Percentiles rank a stretch among this genome's conserved stretches.
Conservation (phyloP, 179 eudicot genomes). For the Patellifolia procumbens region DNA sequence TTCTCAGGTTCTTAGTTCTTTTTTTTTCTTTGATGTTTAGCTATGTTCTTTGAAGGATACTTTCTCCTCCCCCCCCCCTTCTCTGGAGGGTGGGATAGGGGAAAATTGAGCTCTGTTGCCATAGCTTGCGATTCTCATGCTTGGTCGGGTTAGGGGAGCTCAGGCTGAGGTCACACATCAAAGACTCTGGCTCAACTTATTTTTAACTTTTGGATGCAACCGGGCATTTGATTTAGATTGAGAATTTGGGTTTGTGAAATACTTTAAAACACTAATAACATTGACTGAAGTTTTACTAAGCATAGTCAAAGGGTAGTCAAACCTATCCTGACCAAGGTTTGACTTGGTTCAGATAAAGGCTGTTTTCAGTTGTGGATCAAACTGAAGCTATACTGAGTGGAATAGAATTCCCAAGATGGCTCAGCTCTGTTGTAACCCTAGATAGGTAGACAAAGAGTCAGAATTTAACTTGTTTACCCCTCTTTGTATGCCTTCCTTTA, state of each 20-base stretch:
- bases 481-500: background rate
- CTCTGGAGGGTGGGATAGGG: background rate
- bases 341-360: background rate
- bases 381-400: background rate
- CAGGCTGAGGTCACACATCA: background rate
- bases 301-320: background rate
- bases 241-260: no score
- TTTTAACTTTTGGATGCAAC: background rate
- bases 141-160: background rate
- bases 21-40: background rate
- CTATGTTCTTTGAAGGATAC: background rate
- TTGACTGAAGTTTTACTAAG: background rate
- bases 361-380: background rate
- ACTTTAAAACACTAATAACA: background rate
- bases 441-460: background rate
- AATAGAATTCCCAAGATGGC: background rate
- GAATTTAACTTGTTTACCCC: background rate
- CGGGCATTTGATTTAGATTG: background rate
- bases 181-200: background rate
- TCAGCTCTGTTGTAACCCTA: background rate
- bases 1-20: conserved; percentile 1
- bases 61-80: background rate
- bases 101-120: background rate
- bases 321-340: background rate
- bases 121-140: background rate